phyloP scores from a whole-genome alignment of 2,329 filamentous ascomycete genomes.

The Penicillium thymicola region DNA sequence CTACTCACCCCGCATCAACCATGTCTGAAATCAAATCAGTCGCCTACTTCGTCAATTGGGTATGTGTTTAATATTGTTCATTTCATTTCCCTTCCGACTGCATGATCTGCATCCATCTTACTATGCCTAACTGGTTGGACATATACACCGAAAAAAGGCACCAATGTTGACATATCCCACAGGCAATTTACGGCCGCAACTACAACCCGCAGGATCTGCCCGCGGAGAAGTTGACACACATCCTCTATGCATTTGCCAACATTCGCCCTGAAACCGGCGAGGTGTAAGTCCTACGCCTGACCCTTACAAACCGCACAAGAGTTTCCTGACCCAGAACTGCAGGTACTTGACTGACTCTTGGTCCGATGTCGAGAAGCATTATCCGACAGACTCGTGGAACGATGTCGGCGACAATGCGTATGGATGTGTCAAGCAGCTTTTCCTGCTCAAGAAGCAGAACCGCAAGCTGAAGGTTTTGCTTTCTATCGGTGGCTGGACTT shows the following conservation, averaged over 20 bases:
- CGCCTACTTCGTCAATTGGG: constrained; percentile 47
- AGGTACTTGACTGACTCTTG: constrained; percentile 62
- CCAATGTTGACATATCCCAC: background rate
- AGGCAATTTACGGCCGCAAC: constrained; percentile 82
- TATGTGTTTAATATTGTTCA: constrained; percentile 20
- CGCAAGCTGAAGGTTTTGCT: constrained; percentile 75
- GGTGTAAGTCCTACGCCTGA: constrained; percentile 52
- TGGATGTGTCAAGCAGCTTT: constrained; percentile 74
- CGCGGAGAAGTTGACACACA: constrained; percentile 76
- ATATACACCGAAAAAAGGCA: background rate
- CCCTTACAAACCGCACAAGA: background rate
- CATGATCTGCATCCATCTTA: background rate
- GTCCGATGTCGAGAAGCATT: constrained; percentile 68
- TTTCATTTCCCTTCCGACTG: background rate
- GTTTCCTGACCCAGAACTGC: background rate
- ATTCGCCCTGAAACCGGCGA: constrained; percentile 72
- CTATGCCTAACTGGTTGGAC: background rate
- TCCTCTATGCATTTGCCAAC: constrained; percentile 93
- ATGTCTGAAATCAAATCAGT: constrained; percentile 37
- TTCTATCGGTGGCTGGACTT: constrained; percentile 79
- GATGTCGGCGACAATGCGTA: constrained; percentile 70
- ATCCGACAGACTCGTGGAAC: constrained; percentile 63
- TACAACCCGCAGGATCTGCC: constrained; percentile 81
- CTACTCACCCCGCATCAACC: constrained; percentile 12
- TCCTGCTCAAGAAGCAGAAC: constrained; percentile 69